Conservation (phyloP, 371 early-diverging fungal species). For the Choanephora cucurbitarum region DNA sequence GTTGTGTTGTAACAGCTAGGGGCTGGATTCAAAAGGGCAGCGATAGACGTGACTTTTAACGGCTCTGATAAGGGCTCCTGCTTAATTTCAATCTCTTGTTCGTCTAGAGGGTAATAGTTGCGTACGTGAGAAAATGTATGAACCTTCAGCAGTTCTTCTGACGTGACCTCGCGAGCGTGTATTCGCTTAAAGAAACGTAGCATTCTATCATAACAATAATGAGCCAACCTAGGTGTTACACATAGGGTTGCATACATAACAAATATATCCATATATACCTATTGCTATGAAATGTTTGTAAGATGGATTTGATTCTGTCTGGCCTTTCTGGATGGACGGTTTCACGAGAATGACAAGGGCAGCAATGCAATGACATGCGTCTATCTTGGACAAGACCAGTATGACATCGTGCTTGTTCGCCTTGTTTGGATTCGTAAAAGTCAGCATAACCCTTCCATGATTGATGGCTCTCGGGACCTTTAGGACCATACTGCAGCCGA, state of each 20-base stretch:
- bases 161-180: slow-evolving; percentile 53
- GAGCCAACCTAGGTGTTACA: too few species aligned
- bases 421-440: slow-evolving; percentile 55
- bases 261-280: slow-evolving; percentile 28
- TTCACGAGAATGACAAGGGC: slow-evolving; percentile 61
- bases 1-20: background rate
- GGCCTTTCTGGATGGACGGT: slow-evolving; percentile 68
- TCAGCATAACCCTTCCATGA: slow-evolving; percentile 60
- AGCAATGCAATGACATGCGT: slow-evolving; percentile 58
- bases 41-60: slow-evolving; percentile 37
- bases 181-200: slow-evolving; percentile 54
- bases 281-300: slow-evolving; percentile 39
- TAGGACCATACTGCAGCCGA: slow-evolving; percentile 46
- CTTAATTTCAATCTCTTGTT: slow-evolving; percentile 9
- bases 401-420: slow-evolving; percentile 47
- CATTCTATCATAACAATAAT: slow-evolving; percentile 37
- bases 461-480: slow-evolving; percentile 49
- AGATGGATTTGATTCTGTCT: slow-evolving; percentile 51
- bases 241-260: background rate
- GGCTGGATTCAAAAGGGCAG: slow-evolving; percentile 35
- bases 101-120: slow-evolving; percentile 47
- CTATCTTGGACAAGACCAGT: slow-evolving; percentile 65
- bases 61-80: slow-evolving; percentile 21
- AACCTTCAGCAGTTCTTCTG: slow-evolving; percentile 52
- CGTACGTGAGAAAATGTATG: slow-evolving; percentile 58